Evolutionary conservation across 148 eudicot genomes (phyloP).

Genomic region (Persicaria maculosa): DNA sequence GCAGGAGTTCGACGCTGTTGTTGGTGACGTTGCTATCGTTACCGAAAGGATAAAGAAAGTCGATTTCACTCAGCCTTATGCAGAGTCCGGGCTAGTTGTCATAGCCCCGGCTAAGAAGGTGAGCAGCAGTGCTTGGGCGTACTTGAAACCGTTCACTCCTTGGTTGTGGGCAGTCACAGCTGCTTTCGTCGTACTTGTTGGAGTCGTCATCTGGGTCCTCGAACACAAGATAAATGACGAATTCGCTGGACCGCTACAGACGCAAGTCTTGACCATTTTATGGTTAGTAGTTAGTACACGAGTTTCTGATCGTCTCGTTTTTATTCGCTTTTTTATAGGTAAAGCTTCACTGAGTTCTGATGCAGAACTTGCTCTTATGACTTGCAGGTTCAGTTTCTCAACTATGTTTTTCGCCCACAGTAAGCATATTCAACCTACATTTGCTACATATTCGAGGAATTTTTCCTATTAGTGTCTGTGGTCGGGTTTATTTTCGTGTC

Average conservation of each 20-base stretch:
- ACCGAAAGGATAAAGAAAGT: conserved; percentile 16
- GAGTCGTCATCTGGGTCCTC: conserved; percentile 23
- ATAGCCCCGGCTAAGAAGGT: conserved; percentile 15
- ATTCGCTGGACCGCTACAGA: conserved; percentile 18
- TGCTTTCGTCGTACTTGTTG: conserved; percentile 12
- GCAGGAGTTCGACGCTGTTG: conserved; percentile 23
- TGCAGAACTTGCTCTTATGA: background rate
- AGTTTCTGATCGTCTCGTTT: background rate
- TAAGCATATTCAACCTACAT: conserved; percentile 1
- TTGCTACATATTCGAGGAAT: too few relatives aligned
- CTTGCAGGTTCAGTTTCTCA: conserved; percentile 11
- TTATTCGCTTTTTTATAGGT: background rate
- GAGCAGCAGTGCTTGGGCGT: conserved; percentile 16
- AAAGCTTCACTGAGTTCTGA: background rate
- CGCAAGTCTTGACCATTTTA: background rate
- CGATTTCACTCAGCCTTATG: conserved; percentile 25
- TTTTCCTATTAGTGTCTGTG: too few relatives aligned
- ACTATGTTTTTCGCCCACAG: conserved; percentile 13
- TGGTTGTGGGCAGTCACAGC: conserved; percentile 16
- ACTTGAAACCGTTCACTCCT: conserved; percentile 19
- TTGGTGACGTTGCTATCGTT: conserved; percentile 22
- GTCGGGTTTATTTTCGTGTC: too few relatives aligned
- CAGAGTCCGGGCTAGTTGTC: conserved; percentile 20
- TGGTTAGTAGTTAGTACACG: conserved; percentile 7
- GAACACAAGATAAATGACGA: conserved; percentile 20